Percentiles rank a stretch among this genome's conserved stretches.
These are phyloP conservation scores for Penicillium odoratum DNA, from an alignment of 495 filamentous ascomycete genomes.

Conservation along the genomic window DNA sequence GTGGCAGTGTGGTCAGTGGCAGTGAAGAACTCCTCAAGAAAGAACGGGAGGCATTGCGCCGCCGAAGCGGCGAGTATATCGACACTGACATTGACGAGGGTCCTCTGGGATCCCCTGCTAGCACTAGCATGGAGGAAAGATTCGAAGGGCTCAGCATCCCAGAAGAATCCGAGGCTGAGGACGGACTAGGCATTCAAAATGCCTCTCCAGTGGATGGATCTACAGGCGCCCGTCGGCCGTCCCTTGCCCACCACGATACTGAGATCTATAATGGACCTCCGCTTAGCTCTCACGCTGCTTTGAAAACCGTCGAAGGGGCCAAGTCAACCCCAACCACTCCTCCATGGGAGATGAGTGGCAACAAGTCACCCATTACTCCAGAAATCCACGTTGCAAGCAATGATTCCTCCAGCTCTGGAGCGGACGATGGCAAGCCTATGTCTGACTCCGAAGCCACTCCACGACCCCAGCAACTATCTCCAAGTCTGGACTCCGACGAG, in stretches of 20 bases:
- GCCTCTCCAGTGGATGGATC: conserved; percentile 17
- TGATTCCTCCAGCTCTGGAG: conserved; percentile 26
- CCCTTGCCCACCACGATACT: conserved; percentile 25
- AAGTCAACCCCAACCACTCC: conserved; percentile 39
- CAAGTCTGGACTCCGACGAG: conserved; percentile 54
- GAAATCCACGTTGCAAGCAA: conserved; percentile 23
- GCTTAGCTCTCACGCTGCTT: conserved; percentile 11
- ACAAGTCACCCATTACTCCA: conserved; percentile 31
- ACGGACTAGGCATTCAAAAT: conserved; percentile 27
- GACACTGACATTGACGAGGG: conserved; percentile 28
- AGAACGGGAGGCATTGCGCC: conserved; percentile 36
- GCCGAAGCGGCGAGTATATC: conserved; percentile 24
- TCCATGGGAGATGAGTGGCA: conserved; percentile 23
- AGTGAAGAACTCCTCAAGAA: conserved; percentile 45
- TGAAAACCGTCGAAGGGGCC: conserved; percentile 3
- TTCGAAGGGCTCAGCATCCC: conserved; percentile 43
- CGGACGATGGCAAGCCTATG: conserved; percentile 27
- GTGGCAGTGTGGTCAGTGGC: conserved; percentile 72
- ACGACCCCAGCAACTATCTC: conserved; percentile 38
- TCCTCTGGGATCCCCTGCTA: conserved; percentile 26
- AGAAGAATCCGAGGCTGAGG: conserved; percentile 38
- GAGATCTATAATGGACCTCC: conserved; percentile 26
- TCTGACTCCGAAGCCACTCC: conserved; percentile 43
- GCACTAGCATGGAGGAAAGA: conserved; percentile 32
- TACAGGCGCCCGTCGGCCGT: conserved; percentile 23